Conservation (phyloP, 2,329 filamentous ascomycete species). For the Hypocreales sp. region DNA sequence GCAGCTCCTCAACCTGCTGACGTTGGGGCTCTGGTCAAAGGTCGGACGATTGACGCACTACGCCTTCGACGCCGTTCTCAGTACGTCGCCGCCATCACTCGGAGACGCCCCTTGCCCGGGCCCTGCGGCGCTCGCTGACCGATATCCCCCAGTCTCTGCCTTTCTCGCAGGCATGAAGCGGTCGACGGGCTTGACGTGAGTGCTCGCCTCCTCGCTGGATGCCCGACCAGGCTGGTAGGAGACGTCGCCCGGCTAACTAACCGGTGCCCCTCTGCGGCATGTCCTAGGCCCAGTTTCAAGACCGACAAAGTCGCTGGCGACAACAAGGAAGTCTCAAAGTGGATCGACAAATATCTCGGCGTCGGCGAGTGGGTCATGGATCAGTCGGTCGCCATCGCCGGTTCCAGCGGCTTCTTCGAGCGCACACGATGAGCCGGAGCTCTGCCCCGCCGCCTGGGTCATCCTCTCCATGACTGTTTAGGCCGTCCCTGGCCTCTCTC, state of each 20-base stretch:
- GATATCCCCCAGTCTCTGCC: constrained; percentile 55
- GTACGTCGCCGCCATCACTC: constrained; percentile 33
- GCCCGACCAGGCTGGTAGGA: too few relatives aligned
- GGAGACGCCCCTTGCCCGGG: background rate
- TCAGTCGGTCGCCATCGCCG: constrained; percentile 82
- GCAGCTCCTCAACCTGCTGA: constrained; percentile 52
- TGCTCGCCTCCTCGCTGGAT: constrained; percentile 13
- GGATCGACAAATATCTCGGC: constrained; percentile 86
- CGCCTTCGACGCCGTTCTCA: constrained; percentile 86
- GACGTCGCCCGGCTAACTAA: constrained; percentile 8
- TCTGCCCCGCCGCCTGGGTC: too few relatives aligned
- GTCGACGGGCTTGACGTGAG: constrained; percentile 94
- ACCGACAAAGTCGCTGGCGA: constrained; percentile 67
- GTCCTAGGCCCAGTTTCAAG: constrained; percentile 61
- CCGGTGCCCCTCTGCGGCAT: constrained; percentile 14
- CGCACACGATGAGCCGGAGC: constrained; percentile 54
- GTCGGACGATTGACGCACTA: constrained; percentile 88
- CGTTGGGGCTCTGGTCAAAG: constrained; percentile 58
- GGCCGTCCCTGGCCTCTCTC: too few relatives aligned
- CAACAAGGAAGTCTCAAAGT: constrained; percentile 68
- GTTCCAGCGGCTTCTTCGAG: constrained; percentile 81
- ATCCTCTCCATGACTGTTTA: too few relatives aligned
- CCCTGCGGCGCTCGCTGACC: background rate
- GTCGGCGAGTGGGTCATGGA: constrained; percentile 98
- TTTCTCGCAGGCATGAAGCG: constrained; percentile 95